These are phyloP conservation scores for Chimonanthus salicifolius DNA, from an alignment of 164 flowering plant species.

Conservation along the genomic window DNA sequence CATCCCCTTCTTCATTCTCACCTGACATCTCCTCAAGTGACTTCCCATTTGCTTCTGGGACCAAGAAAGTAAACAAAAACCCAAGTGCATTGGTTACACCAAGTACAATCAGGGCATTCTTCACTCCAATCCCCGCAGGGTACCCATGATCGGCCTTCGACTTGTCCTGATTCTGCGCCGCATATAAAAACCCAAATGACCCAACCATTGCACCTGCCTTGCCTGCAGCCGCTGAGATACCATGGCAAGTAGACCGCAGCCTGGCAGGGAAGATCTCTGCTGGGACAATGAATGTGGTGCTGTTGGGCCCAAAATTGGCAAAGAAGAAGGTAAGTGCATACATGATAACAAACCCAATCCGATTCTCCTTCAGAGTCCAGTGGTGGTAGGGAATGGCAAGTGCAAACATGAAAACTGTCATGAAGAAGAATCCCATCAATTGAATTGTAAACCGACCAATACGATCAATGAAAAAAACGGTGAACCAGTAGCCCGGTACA, in stretches of 20 bases:
- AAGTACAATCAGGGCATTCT: constrained; percentile 30
- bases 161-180: constrained; percentile 18
- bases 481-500: constrained; percentile 23
- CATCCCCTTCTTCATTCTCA: constrained; percentile 14
- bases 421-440: constrained; percentile 17
- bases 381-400: constrained; percentile 17
- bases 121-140: constrained; percentile 37
- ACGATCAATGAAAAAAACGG: constrained; percentile 11
- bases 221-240: constrained; percentile 40
- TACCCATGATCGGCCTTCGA: constrained; percentile 29
- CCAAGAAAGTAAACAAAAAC: constrained; percentile 28
- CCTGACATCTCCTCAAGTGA: constrained; percentile 40
- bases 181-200: constrained; percentile 37
- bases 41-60: constrained; percentile 41
- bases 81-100: constrained; percentile 28
- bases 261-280: constrained; percentile 44
- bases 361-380: constrained; percentile 9
- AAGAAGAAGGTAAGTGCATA: constrained; percentile 37
- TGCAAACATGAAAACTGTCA: constrained; percentile 20
- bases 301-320: constrained; percentile 40
- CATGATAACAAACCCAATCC: constrained; percentile 20
- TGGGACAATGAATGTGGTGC: constrained; percentile 38
- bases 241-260: constrained; percentile 38
- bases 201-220: constrained; percentile 42
- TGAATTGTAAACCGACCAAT: constrained; percentile 18